Conservation (phyloP, 768 basidiomycete species). For the Coprinellus micaceus region DNA sequence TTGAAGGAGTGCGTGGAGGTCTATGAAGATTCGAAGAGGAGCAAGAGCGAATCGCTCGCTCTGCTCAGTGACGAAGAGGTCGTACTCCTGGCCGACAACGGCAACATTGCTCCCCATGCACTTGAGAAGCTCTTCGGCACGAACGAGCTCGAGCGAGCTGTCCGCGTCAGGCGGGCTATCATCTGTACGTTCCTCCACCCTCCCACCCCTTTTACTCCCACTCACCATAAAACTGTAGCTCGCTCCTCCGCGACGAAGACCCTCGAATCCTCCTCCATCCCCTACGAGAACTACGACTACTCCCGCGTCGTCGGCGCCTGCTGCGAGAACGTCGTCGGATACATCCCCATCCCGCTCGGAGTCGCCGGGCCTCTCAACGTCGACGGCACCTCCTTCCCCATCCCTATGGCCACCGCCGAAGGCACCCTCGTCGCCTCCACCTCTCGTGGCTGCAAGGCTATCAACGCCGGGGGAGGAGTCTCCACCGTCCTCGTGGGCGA, state of each 20-base stretch:
- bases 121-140: constrained; percentile 84
- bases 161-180: constrained; percentile 78
- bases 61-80: constrained; percentile 89
- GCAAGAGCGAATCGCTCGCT: constrained; percentile 42
- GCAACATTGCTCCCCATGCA: constrained; percentile 93
- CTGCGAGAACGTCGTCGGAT: constrained; percentile 98
- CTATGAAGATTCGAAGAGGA: constrained; percentile 14
- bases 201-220: not conserved
- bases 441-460: constrained; percentile 95
- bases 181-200: constrained; percentile 52
- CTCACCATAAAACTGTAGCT: not conserved
- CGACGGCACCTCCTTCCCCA: constrained; percentile 79
- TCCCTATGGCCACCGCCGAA: constrained; percentile 99
- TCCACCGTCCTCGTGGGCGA: constrained; percentile 89
- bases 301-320: constrained; percentile 91
- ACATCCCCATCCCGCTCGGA: constrained; percentile 93
- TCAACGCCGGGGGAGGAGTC: constrained; percentile 94
- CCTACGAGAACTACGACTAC: constrained; percentile 89
- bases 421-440: constrained; percentile 97
- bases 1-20: constrained; percentile 38
- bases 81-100: constrained; percentile 80
- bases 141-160: constrained; percentile 76
- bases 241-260: constrained; percentile 82
- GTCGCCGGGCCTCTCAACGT: constrained; percentile 87
- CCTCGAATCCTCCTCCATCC: constrained; percentile 84